Evolutionary conservation across 306 rosid genomes (phyloP).

Genomic region (Pachyrhizus erosus): DNA sequence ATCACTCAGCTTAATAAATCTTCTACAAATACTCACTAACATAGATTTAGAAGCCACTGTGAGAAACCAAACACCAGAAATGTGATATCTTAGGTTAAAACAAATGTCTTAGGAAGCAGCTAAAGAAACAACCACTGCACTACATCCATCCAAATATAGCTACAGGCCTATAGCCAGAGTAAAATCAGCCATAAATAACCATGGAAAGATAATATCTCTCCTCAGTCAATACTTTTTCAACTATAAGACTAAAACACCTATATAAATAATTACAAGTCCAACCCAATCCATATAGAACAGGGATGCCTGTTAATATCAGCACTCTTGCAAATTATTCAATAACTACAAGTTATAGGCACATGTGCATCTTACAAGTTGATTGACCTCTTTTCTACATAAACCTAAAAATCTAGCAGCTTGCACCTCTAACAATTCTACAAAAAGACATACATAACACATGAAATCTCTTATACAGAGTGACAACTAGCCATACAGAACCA

Average conservation of each 20-base stretch:
- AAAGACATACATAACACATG: not conserved
- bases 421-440: constrained; percentile 10
- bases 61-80: constrained; percentile 4
- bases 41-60: not conserved
- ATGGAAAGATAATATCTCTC: not conserved
- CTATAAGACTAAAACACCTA: constrained; percentile 17
- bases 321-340: constrained; percentile 16
- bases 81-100: not conserved
- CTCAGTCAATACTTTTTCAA: not conserved
- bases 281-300: constrained; percentile 3
- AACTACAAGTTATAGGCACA: constrained; percentile 1
- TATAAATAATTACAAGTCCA: constrained; percentile 14
- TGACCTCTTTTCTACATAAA: not conserved
- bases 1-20: constrained; percentile 17
- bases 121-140: not conserved
- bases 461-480: constrained; percentile 15
- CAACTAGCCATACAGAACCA: constrained; percentile 12
- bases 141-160: not conserved
- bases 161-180: too few species aligned
- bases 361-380: not conserved
- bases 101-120: not conserved
- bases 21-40: not conserved
- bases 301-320: not conserved
- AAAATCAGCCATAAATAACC: constrained; percentile 8
- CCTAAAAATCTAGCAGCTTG: constrained; percentile 1